Evolutionary conservation across 805 yeast species (phyloP).

Genomic region (Ogataea minuta): DNA sequence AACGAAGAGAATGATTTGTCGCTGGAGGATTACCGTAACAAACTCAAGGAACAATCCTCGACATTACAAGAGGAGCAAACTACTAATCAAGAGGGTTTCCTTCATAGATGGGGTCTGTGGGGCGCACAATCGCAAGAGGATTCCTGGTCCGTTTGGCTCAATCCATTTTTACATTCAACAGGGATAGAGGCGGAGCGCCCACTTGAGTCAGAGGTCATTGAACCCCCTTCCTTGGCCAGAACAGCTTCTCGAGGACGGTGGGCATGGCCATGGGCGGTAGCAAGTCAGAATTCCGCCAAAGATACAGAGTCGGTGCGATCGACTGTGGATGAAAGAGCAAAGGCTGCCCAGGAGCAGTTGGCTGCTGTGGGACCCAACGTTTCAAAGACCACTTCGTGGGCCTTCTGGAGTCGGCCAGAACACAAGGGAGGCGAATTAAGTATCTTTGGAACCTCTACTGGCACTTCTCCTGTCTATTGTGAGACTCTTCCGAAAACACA

Average conservation of each 20-base stretch:
- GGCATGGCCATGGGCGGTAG: conserved; percentile 12
- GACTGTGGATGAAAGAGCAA: conserved; percentile 23
- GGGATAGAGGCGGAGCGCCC: neutral
- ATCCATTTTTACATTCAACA: conserved; percentile 1
- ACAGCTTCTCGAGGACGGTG: conserved; percentile 2
- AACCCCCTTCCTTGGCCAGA: neutral
- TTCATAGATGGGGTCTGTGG: conserved; percentile 7
- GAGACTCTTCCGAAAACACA: conserved; percentile 29
- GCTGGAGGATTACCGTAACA: conserved; percentile 27
- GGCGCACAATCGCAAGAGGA: neutral
- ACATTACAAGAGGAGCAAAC: neutral
- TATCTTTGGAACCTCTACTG: conserved; percentile 31
- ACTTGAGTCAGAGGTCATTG: neutral
- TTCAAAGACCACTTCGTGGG: conserved; percentile 32
- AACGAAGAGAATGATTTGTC: conserved; percentile 19
- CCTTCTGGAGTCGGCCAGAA: conserved; percentile 16
- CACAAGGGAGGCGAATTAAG: conserved; percentile 25
- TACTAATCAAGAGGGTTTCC: conserved; percentile 1
- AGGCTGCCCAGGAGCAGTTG: conserved; percentile 26
- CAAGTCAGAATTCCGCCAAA: neutral
- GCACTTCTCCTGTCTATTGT: conserved; percentile 27
- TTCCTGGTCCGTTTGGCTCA: conserved; percentile 16
- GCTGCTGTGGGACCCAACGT: conserved; percentile 20
- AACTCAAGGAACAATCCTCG: conserved; percentile 17
- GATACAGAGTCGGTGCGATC: conserved; percentile 3